Conservation (phyloP, 305 asterid species). For the Solanum hybrid region DNA sequence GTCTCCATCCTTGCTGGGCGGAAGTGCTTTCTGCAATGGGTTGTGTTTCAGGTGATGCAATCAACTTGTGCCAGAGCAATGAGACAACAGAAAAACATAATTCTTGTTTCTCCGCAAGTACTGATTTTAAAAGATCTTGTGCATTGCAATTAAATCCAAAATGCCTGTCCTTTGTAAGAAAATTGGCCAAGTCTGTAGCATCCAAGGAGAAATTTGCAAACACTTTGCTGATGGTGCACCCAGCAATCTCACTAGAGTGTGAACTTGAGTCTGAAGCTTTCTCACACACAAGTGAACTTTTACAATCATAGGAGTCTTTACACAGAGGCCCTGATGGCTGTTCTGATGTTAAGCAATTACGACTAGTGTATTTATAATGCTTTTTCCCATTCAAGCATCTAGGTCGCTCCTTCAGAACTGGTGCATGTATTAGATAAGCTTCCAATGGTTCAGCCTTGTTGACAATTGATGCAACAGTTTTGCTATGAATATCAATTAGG, state of each 20-base stretch:
- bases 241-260: constrained; percentile 27
- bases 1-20: constrained; percentile 99
- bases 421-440: constrained; percentile 63
- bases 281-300: constrained; percentile 20
- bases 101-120: constrained; percentile 81
- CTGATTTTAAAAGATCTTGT: constrained; percentile 68
- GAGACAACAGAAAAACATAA: constrained; percentile 95
- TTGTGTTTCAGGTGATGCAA: constrained; percentile 84
- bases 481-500: constrained; percentile 88
- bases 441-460: constrained; percentile 92
- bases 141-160: constrained; percentile 79
- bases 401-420: constrained; percentile 36
- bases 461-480: constrained; percentile 86
- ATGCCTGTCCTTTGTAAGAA: constrained; percentile 87
- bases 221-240: constrained; percentile 42
- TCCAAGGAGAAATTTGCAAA: constrained; percentile 54
- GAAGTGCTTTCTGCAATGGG: constrained; percentile 94
- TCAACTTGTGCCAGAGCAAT: constrained; percentile 95
- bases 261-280: constrained; percentile 20
- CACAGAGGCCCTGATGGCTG: constrained; percentile 34
- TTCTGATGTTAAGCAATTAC: constrained; percentile 45
- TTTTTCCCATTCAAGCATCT: constrained; percentile 57
- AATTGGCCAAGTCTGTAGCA: constrained; percentile 94
- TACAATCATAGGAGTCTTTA: constrained; percentile 32
- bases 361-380: constrained; percentile 34